phyloP scores from a whole-genome alignment of 2,329 filamentous ascomycete genomes.

The Talaromyces pinophilus region DNA sequence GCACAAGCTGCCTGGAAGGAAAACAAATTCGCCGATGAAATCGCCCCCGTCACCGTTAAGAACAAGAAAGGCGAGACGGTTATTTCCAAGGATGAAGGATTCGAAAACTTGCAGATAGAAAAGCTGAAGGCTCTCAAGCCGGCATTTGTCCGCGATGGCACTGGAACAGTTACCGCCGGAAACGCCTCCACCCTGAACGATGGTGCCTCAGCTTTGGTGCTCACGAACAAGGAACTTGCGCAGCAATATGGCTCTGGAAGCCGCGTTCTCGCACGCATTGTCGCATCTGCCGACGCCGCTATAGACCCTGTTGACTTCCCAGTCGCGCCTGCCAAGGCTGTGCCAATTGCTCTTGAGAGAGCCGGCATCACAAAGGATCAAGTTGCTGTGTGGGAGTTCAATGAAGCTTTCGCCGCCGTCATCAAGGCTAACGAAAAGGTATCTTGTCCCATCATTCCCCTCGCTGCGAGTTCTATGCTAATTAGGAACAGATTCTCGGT shows the following conservation, averaged over 20 bases:
- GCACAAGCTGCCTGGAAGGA: conserved; percentile 87
- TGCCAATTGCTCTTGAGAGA: conserved; percentile 82
- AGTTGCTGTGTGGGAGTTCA: conserved; percentile 96
- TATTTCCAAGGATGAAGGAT: conserved; percentile 84
- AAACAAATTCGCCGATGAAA: conserved; percentile 82
- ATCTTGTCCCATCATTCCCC: conserved; percentile 24
- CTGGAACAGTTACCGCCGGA: conserved; percentile 87
- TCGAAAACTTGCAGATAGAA: conserved; percentile 79
- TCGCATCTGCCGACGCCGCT: conserved; percentile 84
- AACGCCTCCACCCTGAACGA: conserved; percentile 95
- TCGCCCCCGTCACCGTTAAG: conserved; percentile 83
- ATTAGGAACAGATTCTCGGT: conserved; percentile 64
- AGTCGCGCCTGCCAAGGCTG: conserved; percentile 85
- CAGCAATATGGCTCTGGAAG: conserved; percentile 75
- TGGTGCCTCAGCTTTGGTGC: conserved; percentile 83
- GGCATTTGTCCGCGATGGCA: conserved; percentile 82
- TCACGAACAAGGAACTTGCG: conserved; percentile 78
- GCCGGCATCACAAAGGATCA: conserved; percentile 90
- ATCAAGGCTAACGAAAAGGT: conserved; percentile 93
- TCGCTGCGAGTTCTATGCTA: conserved; percentile 1
- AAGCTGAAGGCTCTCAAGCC: conserved; percentile 86
- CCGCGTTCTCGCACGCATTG: conserved; percentile 82
- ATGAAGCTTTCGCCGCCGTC: conserved; percentile 94
- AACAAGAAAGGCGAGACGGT: conserved; percentile 79
- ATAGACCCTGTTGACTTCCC: conserved; percentile 93